Evolutionary conservation across 208 protist genomes (phyloP).

Genomic region (Leptomonas seymouri): DNA sequence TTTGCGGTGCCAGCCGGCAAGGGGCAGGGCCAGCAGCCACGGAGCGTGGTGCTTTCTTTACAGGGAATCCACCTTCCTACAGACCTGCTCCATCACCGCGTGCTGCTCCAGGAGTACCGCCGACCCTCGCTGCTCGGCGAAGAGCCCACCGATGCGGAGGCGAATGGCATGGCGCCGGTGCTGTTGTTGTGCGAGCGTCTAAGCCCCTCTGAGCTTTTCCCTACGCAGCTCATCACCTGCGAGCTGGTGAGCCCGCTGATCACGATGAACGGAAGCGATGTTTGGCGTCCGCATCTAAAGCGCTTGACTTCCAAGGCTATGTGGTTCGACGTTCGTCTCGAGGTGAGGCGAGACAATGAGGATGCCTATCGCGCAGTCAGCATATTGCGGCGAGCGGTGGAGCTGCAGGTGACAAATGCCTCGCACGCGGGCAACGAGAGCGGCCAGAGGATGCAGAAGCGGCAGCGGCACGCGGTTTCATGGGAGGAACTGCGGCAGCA

Average conservation of each 20-base stretch:
- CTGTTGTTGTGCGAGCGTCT: slow-evolving; percentile 39
- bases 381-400: slow-evolving; percentile 48
- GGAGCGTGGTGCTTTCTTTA: slow-evolving; percentile 38
- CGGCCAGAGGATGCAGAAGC: slow-evolving; percentile 5
- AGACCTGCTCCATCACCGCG: slow-evolving; percentile 22
- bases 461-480: slow-evolving; percentile 8
- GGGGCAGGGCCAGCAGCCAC: background rate
- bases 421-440: background rate
- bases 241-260: slow-evolving; percentile 49
- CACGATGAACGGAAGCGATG: slow-evolving; percentile 10
- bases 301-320: slow-evolving; percentile 9
- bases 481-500: slow-evolving; percentile 31
- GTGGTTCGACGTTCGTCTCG: slow-evolving; percentile 33
- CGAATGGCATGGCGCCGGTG: slow-evolving; percentile 3
- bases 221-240: slow-evolving; percentile 66
- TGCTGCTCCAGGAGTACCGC: slow-evolving; percentile 32
- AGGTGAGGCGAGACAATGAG: slow-evolving; percentile 17
- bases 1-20: slow-evolving; percentile 32
- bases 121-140: slow-evolving; percentile 21
- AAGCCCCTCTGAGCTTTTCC: slow-evolving; percentile 51
- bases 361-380: slow-evolving; percentile 20
- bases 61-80: slow-evolving; percentile 59
- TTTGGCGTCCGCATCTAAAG: slow-evolving; percentile 16
- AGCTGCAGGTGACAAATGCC: slow-evolving; percentile 41
- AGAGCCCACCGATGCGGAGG: background rate